phyloP scores from a whole-genome alignment of 768 basidiomycete genomes.

The Lentinula boryana region DNA sequence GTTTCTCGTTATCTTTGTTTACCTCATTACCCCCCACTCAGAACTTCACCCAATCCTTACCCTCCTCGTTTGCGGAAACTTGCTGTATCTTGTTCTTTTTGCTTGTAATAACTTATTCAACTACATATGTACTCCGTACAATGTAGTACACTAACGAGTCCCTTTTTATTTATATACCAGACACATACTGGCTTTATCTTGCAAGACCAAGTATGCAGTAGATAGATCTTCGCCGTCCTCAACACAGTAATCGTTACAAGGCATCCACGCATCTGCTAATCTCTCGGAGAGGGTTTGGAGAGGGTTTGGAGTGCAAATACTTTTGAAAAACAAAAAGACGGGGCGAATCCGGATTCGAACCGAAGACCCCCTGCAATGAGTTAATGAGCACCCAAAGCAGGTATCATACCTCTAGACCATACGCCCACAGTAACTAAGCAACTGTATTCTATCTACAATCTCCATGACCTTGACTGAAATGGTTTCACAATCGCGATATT shows the following conservation, averaged over 20 bases:
- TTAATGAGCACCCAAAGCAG: background rate
- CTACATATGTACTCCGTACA: background rate
- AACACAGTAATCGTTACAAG: no score
- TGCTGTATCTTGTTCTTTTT: no score
- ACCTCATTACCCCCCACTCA: background rate
- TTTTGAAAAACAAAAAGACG: background rate
- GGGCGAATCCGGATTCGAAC: slow-evolving; percentile 9
- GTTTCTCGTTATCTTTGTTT: background rate
- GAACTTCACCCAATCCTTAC: background rate
- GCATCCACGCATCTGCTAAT: no score
- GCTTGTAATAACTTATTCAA: background rate
- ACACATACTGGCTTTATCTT: no score
- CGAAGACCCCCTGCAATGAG: slow-evolving; percentile 6
- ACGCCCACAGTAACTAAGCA: background rate
- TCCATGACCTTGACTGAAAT: no score
- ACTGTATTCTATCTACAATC: no score
- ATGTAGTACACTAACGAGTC: background rate
- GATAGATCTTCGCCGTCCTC: no score
- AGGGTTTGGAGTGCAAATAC: no score
- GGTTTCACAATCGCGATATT: background rate
- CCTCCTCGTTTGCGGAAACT: background rate
- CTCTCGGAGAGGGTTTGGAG: no score
- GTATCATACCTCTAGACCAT: slow-evolving; percentile 10
- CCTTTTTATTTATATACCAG: background rate
- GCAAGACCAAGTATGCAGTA: no score